Percentiles rank a stretch among this genome's conserved stretches.
Conservation (phyloP, 169 alveolate species). For the Eimeria necatrix region DNA sequence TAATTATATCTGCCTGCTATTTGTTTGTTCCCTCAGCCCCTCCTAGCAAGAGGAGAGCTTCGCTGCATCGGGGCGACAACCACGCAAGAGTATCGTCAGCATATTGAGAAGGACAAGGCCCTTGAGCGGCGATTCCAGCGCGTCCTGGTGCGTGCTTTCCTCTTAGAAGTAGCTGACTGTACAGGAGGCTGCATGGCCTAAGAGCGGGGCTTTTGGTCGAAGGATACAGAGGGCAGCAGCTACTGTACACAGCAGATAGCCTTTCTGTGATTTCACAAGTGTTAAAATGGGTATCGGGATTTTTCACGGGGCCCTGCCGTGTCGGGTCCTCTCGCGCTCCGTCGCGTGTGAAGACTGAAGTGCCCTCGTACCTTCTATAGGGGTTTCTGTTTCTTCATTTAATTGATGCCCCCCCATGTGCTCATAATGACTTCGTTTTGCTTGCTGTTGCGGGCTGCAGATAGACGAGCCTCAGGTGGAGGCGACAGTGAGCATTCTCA, state of each 20-base stretch:
- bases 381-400: not conserved
- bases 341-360: not conserved
- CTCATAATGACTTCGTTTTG: not conserved
- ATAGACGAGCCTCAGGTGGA: slow-evolving; percentile 92
- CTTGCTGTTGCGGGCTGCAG: slow-evolving; percentile 21
- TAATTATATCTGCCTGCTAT: not conserved
- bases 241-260: no score
- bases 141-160: slow-evolving; percentile 59
- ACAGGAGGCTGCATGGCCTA: no score
- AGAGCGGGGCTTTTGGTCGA: no score
- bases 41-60: slow-evolving; percentile 85
- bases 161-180: not conserved
- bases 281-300: no score
- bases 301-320: not conserved
- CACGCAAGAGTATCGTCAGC: slow-evolving; percentile 92
- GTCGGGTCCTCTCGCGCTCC: not conserved
- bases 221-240: no score
- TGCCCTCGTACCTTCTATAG: not conserved
- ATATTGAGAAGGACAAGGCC: slow-evolving; percentile 93
- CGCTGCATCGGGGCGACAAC: slow-evolving; percentile 95
- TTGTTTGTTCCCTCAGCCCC: slow-evolving; percentile 73
- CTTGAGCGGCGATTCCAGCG: slow-evolving; percentile 94
- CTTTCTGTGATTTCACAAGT: no score
- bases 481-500: slow-evolving; percentile 90
- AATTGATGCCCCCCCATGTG: not conserved